Conservation (phyloP, 148 eudicot genomes). For the Camellia japonica region DNA sequence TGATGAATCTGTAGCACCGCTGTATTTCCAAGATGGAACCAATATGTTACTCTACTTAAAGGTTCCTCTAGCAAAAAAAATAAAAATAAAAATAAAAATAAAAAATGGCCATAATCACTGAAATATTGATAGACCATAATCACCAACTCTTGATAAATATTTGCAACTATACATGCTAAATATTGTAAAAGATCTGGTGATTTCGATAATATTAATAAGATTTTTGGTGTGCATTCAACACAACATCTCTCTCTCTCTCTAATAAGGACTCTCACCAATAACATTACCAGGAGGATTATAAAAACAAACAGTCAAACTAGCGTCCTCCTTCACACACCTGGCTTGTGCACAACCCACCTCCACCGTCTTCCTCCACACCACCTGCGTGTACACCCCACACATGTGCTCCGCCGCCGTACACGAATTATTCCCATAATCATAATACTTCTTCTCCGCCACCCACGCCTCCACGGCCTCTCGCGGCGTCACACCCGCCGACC, state of each 20-base stretch:
- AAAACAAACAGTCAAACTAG: slow-evolving; percentile 57
- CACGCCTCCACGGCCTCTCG: slow-evolving; percentile 53
- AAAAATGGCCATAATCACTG: no score
- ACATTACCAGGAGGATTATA: slow-evolving; percentile 84
- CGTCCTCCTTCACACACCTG: slow-evolving; percentile 36
- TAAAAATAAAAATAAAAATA: no score
- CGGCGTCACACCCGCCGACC: slow-evolving; percentile 33
- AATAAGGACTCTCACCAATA: slow-evolving; percentile 65
- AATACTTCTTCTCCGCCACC: slow-evolving; percentile 64
- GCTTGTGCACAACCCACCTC: slow-evolving; percentile 70
- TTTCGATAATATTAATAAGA: no score
- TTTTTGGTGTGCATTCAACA: no score
- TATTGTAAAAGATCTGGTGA: no score
- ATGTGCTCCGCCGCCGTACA: slow-evolving; percentile 35
- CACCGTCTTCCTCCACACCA: slow-evolving; percentile 69
- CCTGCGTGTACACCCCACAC: slow-evolving; percentile 82
- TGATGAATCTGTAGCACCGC: no score
- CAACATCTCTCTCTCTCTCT: not conserved
- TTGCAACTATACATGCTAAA: no score
- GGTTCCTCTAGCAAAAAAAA: no score
- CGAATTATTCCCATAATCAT: slow-evolving; percentile 39
- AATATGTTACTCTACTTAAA: no score
- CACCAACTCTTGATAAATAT: no score
- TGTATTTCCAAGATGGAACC: no score
- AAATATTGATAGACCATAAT: no score